Percentiles rank a stretch among this genome's conserved stretches.
Conservation (phyloP, 2,329 filamentous ascomycete genomes). For the Penicillium sp. region DNA sequence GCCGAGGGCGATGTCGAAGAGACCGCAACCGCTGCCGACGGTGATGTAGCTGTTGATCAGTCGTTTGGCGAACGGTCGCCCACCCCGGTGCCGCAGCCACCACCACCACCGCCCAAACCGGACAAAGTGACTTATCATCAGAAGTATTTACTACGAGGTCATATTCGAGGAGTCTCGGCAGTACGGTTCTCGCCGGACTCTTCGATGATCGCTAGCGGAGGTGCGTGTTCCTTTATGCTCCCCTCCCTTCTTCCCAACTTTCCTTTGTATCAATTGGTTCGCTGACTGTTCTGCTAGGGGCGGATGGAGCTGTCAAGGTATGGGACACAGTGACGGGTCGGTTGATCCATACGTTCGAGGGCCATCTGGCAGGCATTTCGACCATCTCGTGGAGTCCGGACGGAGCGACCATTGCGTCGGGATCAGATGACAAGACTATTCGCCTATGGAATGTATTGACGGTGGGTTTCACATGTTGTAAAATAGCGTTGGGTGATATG, state of each 20-base stretch:
- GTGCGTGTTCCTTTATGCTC: constrained; percentile 36
- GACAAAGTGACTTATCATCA: constrained; percentile 58
- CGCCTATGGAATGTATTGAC: constrained; percentile 85
- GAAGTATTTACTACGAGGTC: constrained; percentile 64
- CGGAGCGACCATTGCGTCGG: constrained; percentile 76
- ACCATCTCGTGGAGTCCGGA: constrained; percentile 93
- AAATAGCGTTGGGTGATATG: no score
- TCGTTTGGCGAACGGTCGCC: no score
- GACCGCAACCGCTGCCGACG: no score
- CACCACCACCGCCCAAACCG: constrained; percentile 43
- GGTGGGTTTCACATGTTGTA: no score
- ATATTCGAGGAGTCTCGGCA: constrained; percentile 68
- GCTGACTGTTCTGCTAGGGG: constrained; percentile 42
- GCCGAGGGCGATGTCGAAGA: no score
- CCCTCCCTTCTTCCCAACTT: no score
- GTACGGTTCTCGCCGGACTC: constrained; percentile 89
- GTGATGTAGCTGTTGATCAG: no score
- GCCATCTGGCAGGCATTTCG: constrained; percentile 84
- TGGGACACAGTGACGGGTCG: constrained; percentile 73
- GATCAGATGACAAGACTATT: constrained; percentile 92
- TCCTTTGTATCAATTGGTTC: no score
- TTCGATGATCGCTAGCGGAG: constrained; percentile 78
- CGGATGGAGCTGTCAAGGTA: constrained; percentile 82
- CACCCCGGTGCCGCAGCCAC: no score
- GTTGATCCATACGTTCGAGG: constrained; percentile 80